Percentiles rank a stretch among this genome's conserved stretches.
Conservation (phyloP, 2,329 filamentous ascomycete genomes). For the Scolecobasidium constrictum region DNA sequence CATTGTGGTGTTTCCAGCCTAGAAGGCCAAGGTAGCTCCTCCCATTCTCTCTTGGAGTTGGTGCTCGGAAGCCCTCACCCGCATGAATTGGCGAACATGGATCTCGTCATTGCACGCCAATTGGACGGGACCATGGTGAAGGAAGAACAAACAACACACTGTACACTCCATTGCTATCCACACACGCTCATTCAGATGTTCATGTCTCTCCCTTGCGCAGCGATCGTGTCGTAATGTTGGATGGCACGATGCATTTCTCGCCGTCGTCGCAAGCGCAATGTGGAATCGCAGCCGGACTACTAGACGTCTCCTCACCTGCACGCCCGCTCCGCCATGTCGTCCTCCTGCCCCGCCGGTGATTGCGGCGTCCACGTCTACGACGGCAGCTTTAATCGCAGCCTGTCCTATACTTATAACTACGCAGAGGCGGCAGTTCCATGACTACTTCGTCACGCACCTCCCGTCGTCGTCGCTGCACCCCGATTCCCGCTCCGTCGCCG, state of each 20-base stretch:
- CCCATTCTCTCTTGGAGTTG: no score
- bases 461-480: slow-evolving; percentile 89
- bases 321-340: background rate
- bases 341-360: background rate
- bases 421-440: slow-evolving; percentile 54
- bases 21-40: no score
- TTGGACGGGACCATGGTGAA: no score
- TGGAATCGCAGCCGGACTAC: background rate
- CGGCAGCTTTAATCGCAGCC: no score
- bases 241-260: background rate
- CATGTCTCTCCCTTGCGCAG: no score
- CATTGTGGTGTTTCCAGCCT: no score
- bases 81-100: background rate
- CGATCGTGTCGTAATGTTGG: no score
- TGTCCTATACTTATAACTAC: no score
- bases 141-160: background rate
- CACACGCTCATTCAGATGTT: no score
- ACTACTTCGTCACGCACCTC: slow-evolving; percentile 94
- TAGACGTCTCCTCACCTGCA: background rate
- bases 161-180: background rate
- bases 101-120: no score
- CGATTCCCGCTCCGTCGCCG: slow-evolving; percentile 50
- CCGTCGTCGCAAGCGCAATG: background rate
- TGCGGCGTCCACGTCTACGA: background rate
- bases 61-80: background rate